Base-by-base conservation (phyloP, 1,139 yeast species). In the Saccharomyces hybrid region DNA sequence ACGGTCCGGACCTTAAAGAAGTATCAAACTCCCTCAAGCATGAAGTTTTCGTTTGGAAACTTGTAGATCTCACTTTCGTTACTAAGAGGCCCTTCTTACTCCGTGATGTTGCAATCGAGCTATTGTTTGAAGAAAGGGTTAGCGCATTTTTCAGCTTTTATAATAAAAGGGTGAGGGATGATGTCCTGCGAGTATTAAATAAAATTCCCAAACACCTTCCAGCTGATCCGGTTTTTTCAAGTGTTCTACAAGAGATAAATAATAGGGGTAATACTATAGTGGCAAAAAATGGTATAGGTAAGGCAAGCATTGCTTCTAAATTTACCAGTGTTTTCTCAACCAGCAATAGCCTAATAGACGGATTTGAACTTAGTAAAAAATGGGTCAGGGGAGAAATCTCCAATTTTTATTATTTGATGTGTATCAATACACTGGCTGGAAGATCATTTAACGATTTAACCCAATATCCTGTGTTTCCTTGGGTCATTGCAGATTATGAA, bases 391-490 rank as follows among this genome's bases (percentile, higher is more conserved):
- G 96, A 1, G 83, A 83, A 60, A 78, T 88, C 67, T 86, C 95
- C 0, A 88, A 88, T 65, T 88, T 88, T 62, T 85, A 84, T 65
- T 88, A 88, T 63, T 72, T 88, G 61, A 85, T 88, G 82, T 77
- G 86, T 21, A 73, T 88, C 27, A 88, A 88, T 64, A 87, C 95
- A 0, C 69, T 88, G 54, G 95, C 96, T 0, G 96, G 96, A 0
- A 74, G 96, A 61, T 88, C 96, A 0, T 87, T 84, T 68, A 88
- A 88, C 68, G 96, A 88, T 66, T 71, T 88, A 54, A 88, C 96
- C 0, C 96, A 88, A 61, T 88, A 88, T 65, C 96, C 96, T 0
- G 86, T 88, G 0, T 88, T 88, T 61, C 96, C 96, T 0, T 88
- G 96, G 95, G 88, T 88, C 0, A 77, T 88, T 57, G 84, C 95